Conservation (phyloP, 768 basidiomycete genomes). For the Cyclocybe cylindracea region DNA sequence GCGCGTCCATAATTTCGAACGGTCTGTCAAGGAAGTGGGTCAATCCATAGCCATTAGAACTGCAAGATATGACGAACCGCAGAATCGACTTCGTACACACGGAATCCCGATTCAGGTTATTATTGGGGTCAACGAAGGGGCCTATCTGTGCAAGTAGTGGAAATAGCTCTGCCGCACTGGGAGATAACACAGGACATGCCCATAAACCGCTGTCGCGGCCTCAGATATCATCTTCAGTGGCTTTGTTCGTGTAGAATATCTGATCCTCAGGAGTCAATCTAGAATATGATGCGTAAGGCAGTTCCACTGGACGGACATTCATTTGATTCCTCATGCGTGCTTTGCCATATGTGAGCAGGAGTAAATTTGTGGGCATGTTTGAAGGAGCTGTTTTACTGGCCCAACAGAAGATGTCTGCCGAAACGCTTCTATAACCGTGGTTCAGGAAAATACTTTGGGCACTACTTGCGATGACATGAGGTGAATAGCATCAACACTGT, state of each 20-base stretch:
- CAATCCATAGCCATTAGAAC: not conserved
- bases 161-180: not conserved
- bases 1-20: constrained; percentile 76
- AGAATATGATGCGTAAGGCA: not conserved
- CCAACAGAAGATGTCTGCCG: constrained; percentile 74
- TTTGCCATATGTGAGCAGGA: not conserved
- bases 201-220: constrained; percentile 53
- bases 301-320: constrained; percentile 41
- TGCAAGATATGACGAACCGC: constrained; percentile 41
- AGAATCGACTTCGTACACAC: constrained; percentile 73
- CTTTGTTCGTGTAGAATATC: constrained; percentile 78
- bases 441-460: constrained; percentile 3
- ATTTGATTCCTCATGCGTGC: constrained; percentile 73
- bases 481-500: constrained; percentile 74
- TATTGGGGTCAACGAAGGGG: constrained; percentile 72
- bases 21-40: constrained; percentile 42
- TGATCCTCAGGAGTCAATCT: constrained; percentile 18
- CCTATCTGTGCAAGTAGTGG: constrained; percentile 44
- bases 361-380: not conserved
- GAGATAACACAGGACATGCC: constrained; percentile 24
- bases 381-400: constrained; percentile 37
- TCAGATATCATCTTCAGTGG: constrained; percentile 54
- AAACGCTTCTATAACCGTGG: constrained; percentile 10
- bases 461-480: constrained; percentile 77
- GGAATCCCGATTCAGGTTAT: constrained; percentile 77